Evolutionary conservation across 169 alveolate species (phyloP).

Genomic region (Theileria parva): DNA sequence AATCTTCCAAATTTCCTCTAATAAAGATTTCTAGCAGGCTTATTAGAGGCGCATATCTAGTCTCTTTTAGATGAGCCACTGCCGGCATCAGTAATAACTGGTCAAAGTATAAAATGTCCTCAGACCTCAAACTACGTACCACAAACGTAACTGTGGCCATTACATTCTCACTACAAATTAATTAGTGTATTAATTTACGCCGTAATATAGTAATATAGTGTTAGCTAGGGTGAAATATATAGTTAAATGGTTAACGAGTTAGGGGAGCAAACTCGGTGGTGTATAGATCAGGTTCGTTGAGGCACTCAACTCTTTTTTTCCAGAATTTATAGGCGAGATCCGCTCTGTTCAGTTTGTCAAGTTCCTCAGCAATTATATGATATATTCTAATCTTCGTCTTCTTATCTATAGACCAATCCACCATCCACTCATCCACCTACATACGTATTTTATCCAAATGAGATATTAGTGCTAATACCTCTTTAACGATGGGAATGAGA

Average conservation of each 20-base stretch:
- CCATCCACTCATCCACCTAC: conserved; percentile 74
- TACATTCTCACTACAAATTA: conserved; percentile 30
- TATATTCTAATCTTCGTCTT: conserved; percentile 60
- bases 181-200: neutral
- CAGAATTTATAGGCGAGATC: conserved; percentile 44
- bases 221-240: neutral
- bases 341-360: conserved; percentile 63
- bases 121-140: conserved; percentile 62
- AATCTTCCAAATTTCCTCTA: conserved; percentile 39
- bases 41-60: conserved; percentile 39
- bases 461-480: conserved; percentile 8
- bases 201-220: too few species aligned
- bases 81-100: conserved; percentile 63
- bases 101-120: conserved; percentile 68
- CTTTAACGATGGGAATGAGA: conserved; percentile 57
- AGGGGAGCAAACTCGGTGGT: conserved; percentile 7
- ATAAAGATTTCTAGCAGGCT: conserved; percentile 43
- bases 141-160: conserved; percentile 65
- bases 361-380: conserved; percentile 68
- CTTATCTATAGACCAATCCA: conserved; percentile 65
- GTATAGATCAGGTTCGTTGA: conserved; percentile 27
- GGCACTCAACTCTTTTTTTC: conserved; percentile 50
- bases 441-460: too few species aligned
- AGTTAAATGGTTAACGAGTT: neutral
- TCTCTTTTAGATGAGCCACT: conserved; percentile 51